phyloP scores from a whole-genome alignment of 441 rosid genomes.

The Erodium texanum region DNA sequence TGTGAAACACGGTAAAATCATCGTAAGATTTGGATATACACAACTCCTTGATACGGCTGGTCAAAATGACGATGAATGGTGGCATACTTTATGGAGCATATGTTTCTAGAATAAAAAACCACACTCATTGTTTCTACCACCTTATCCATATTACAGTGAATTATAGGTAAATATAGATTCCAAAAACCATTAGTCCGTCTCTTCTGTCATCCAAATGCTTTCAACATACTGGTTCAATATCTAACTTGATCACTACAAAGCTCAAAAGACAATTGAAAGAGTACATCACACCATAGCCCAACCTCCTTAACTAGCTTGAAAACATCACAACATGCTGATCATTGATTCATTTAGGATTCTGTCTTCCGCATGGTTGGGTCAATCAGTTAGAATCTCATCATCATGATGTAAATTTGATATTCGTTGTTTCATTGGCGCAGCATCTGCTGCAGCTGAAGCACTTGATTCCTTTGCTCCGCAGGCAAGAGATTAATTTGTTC shows the following conservation, averaged over 20 bases:
- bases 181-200: no score
- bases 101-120: no score
- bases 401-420: background rate
- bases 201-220: background rate
- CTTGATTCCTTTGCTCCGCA: conserved; percentile 82
- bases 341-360: background rate
- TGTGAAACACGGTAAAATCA: no score
- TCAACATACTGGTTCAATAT: background rate
- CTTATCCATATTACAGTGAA: no score
- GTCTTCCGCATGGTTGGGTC: background rate
- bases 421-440: conserved; percentile 52
- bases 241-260: background rate
- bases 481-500: conserved; percentile 86
- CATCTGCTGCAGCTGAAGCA: conserved; percentile 89
- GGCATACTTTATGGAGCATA: no score
- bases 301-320: background rate
- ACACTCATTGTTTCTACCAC: no score
- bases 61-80: no score
- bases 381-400: background rate
- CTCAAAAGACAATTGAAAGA: background rate
- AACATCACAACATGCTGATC: background rate
- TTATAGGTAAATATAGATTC: no score
- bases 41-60: no score
- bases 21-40: no score
- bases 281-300: background rate